These are phyloP conservation scores for Pleurotus ostreatus DNA, from an alignment of 768 basidiomycete genomes.

Conservation along the genomic window DNA sequence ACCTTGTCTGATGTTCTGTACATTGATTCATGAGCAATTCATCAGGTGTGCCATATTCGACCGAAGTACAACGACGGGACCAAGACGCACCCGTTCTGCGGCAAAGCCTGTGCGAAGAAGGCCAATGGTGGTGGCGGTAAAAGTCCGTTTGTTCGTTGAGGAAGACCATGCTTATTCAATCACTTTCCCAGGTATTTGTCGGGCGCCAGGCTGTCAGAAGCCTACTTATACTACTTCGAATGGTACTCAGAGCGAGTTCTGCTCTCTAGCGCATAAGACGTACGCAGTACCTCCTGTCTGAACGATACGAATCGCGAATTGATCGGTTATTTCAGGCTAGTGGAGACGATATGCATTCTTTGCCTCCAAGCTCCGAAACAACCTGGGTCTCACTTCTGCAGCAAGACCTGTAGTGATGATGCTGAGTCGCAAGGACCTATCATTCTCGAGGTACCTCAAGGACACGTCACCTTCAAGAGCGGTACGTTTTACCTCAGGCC, in stretches of 20 bases:
- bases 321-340: slow-evolving; percentile 25
- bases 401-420: slow-evolving; percentile 48
- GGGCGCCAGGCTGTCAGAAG: slow-evolving; percentile 48
- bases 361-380: slow-evolving; percentile 55
- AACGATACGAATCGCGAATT: no score
- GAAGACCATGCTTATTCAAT: slow-evolving; percentile 2
- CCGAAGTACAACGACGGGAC: slow-evolving; percentile 59
- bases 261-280: slow-evolving; percentile 50
- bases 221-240: slow-evolving; percentile 35
- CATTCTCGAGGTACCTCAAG: slow-evolving; percentile 55
- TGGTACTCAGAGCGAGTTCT: slow-evolving; percentile 40
- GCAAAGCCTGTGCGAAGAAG: slow-evolving; percentile 57
- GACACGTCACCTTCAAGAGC: slow-evolving; percentile 61
- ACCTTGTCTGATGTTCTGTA: no score
- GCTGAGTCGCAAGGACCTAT: slow-evolving; percentile 52
- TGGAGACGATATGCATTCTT: slow-evolving; percentile 52
- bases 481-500: slow-evolving; percentile 33
- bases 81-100: slow-evolving; percentile 57
- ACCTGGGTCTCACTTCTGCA: slow-evolving; percentile 59
- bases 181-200: slow-evolving; percentile 36
- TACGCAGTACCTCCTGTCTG: slow-evolving; percentile 18
- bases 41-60: slow-evolving; percentile 53
- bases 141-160: not conserved
- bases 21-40: slow-evolving; percentile 4
- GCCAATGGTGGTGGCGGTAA: slow-evolving; percentile 19